Evolutionary conservation across 2,329 filamentous ascomycete genomes (phyloP).

Genomic region (Aspergillus sp.): DNA sequence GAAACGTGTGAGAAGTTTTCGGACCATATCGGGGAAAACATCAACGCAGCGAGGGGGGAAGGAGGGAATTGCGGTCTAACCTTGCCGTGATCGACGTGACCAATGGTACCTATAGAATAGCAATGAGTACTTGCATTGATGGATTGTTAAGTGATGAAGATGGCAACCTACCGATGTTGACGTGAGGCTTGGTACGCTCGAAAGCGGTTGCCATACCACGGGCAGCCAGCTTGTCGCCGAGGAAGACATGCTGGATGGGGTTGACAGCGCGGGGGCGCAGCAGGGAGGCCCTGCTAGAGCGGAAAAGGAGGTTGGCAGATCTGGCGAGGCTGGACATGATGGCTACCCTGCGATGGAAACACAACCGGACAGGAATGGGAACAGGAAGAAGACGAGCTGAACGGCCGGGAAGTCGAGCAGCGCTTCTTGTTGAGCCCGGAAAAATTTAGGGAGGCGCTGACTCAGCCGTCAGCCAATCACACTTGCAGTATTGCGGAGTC

Average conservation of each 20-base stretch:
- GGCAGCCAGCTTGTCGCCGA: constrained; percentile 46
- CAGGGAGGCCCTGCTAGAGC: constrained; percentile 76
- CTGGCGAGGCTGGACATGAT: constrained; percentile 81
- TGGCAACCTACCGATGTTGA: constrained; percentile 81
- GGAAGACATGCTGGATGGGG: constrained; percentile 67
- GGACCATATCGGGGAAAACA: constrained; percentile 7
- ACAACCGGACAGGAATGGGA: constrained; percentile 28
- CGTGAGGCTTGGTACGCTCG: constrained; percentile 92
- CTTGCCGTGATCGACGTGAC: constrained; percentile 99
- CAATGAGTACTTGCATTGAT: neutral
- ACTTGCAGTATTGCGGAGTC: constrained; percentile 31
- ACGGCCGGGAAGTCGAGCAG: constrained; percentile 17
- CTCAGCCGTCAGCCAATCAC: constrained; percentile 42
- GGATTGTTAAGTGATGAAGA: neutral
- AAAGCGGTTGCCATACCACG: constrained; percentile 67
- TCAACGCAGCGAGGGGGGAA: constrained; percentile 5
- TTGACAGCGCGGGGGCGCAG: constrained; percentile 68
- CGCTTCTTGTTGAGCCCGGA: constrained; percentile 16
- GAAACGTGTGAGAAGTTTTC: constrained; percentile 19
- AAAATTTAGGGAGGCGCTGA: constrained; percentile 44
- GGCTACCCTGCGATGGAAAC: constrained; percentile 38
- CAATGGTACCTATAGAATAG: constrained; percentile 75
- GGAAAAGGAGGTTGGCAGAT: constrained; percentile 75
- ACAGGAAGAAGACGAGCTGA: constrained; percentile 32
- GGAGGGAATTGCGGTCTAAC: constrained; percentile 50